phyloP scores from a whole-genome alignment of 1,139 yeast genomes.

The Suhomyces bribrorum region DNA sequence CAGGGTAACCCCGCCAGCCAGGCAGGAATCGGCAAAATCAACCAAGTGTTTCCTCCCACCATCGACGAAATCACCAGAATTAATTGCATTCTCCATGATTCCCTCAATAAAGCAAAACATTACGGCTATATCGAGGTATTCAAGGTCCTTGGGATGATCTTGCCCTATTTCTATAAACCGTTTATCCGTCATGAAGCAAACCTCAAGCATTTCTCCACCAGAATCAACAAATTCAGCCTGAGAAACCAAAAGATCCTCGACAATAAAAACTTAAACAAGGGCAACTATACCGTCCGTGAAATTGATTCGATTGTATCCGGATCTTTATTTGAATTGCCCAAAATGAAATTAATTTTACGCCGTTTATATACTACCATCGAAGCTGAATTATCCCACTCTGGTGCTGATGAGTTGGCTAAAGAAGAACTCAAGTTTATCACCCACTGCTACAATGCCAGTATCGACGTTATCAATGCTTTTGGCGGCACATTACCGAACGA shows the following conservation, averaged over 20 bases:
- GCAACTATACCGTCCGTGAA: conserved; percentile 52
- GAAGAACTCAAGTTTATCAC: conserved; percentile 24
- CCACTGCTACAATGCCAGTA: conserved; percentile 53
- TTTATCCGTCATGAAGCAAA: conserved; percentile 92
- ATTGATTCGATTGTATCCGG: conserved; percentile 72
- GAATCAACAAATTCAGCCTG: conserved; percentile 46
- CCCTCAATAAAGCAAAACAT: conserved; percentile 64
- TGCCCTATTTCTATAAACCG: conserved; percentile 90
- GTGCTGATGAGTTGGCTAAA: background rate
- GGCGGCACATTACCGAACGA: conserved; percentile 49
- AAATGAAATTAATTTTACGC: conserved; percentile 64
- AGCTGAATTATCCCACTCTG: conserved; percentile 11
- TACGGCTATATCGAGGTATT: conserved; percentile 73
- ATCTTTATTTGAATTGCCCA: conserved; percentile 65
- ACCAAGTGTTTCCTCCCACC: conserved; percentile 87
- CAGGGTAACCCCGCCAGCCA: conserved; percentile 28
- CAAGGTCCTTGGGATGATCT: conserved; percentile 73
- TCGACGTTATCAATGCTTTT: conserved; percentile 77
- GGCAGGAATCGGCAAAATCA: conserved; percentile 61
- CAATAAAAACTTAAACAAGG: conserved; percentile 32
- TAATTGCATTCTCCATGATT: conserved; percentile 78
- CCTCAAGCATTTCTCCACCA: conserved; percentile 31
- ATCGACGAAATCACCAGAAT: conserved; percentile 90
- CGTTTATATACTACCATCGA: conserved; percentile 45
- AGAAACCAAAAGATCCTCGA: conserved; percentile 53